These are phyloP conservation scores for Oryza brachyantha DNA, from an alignment of 176 grass and related monocot species.

Conservation along the genomic window DNA sequence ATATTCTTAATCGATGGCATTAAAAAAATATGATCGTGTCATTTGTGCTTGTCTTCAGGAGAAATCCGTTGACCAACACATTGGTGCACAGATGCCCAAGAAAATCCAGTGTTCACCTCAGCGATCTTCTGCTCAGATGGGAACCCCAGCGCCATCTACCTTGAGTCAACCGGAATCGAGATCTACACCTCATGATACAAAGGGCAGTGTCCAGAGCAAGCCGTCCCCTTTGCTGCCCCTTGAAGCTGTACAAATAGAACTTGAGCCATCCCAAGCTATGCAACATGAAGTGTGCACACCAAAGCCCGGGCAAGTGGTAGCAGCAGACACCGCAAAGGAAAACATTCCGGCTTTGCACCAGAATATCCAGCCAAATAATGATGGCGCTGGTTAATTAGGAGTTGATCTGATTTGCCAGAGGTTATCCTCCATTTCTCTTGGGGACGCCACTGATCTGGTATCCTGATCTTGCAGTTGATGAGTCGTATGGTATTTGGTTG, in stretches of 20 bases:
- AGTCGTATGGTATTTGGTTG: neutral
- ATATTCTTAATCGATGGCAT: neutral
- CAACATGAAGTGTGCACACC: neutral
- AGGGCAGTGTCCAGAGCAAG: neutral
- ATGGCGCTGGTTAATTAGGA: neutral
- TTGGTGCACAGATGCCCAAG: neutral
- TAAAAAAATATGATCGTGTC: constrained; percentile 19
- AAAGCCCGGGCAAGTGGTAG: neutral
- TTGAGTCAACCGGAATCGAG: constrained; percentile 3
- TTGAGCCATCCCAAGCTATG: neutral
- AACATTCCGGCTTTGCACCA: constrained; percentile 30
- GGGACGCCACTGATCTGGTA: neutral
- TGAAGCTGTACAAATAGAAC: neutral
- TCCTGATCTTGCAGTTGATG: neutral
- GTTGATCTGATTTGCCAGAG: constrained; percentile 29
- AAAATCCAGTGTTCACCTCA: constrained; percentile 13
- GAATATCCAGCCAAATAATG: constrained; percentile 24
- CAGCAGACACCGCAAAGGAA: constrained; percentile 25
- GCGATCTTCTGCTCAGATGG: constrained; percentile 22
- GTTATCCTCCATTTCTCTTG: constrained; percentile 33
- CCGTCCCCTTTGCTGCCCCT: neutral
- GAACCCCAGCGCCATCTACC: neutral
- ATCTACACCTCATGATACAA: neutral
- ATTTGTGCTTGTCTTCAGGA: constrained; percentile 35
- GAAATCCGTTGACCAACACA: constrained; percentile 45